A percentile compares a stretch with the other conserved stretches of the same genome.
phyloP scores from a whole-genome alignment of 441 rosid genomes.

The Populus trichocarpa region DNA sequence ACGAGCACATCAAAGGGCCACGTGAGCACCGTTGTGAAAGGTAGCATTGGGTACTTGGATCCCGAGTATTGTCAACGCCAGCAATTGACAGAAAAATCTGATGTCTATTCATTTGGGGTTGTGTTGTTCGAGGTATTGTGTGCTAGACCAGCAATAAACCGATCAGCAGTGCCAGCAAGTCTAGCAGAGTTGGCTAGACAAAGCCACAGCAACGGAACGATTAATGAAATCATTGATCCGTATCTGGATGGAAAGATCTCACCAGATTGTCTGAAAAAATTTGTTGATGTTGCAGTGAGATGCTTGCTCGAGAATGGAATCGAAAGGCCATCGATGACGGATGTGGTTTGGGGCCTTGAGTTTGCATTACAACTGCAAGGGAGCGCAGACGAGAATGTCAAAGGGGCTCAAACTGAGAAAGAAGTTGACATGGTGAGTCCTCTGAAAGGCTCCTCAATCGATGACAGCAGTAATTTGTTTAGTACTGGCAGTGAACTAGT shows the following conservation, averaged over 20 bases:
- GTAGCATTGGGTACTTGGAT: no score
- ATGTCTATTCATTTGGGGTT: slow-evolving; percentile 36
- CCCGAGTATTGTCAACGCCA: neutral
- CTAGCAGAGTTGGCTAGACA: slow-evolving; percentile 30
- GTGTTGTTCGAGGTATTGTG: slow-evolving; percentile 39
- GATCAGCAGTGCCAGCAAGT: slow-evolving; percentile 15
- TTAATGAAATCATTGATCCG: slow-evolving; percentile 25
- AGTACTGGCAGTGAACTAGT: neutral
- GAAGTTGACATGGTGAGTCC: neutral
- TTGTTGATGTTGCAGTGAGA: slow-evolving; percentile 24
- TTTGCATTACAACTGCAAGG: slow-evolving; percentile 28
- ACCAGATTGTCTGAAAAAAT: slow-evolving; percentile 22
- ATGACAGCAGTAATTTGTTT: neutral
- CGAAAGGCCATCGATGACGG: slow-evolving; percentile 30
- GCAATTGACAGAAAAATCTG: no score
- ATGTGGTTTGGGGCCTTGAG: slow-evolving; percentile 25
- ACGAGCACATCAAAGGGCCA: neutral
- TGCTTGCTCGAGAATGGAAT: slow-evolving; percentile 24
- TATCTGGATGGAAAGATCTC: slow-evolving; percentile 27
- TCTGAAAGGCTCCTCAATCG: neutral
- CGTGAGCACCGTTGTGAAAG: no score
- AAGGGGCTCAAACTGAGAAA: neutral
- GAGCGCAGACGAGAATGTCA: slow-evolving; percentile 10
- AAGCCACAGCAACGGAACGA: slow-evolving; percentile 20
- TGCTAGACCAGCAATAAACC: slow-evolving; percentile 26